Evolutionary conservation across 2,329 filamentous ascomycete genomes (phyloP), one percentile per base, ranked within the genome.

Genomic region (Penicillium sp.): DNA sequence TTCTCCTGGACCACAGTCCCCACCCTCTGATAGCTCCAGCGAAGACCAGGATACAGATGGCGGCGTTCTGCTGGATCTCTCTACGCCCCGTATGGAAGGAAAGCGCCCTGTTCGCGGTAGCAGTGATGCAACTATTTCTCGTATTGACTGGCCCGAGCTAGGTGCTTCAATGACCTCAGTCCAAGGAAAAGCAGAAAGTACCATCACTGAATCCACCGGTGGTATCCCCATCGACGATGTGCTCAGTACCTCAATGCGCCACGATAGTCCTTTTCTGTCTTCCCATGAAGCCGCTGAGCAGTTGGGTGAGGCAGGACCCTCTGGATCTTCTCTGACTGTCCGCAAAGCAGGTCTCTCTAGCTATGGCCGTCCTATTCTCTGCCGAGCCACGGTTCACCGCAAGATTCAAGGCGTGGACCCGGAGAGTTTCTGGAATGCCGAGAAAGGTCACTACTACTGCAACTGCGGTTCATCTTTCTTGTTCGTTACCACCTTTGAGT

Each of bases 41-140:
- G 65, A 84, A 81, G 61, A 67, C 75, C 31, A 71, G 84, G 38
- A 67, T 80, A 50, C 75, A 71, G 52, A 68, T 68, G 44, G 67
- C 61, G 54, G 54, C 9, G 54, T 53, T 31, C 14, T 22, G 4
- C 25, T 56, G 6, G 22, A 48, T 14, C 2, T 19, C 12, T 6
- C 30, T 6, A 26, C 22, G 9, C 30, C 31, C 7, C 28, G 25
- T 8, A 19, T 44, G 17, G 22, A 50, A 44, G 35, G 17, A 16
- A 41, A 26, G n/a, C 26, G 19, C 19, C 37, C 22, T n/a, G 25
- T 16, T 35, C 35, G 19, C 19, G 41, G 26, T 33, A 10, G 28
- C 14, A 6, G 16, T 3, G 28, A 12, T 16, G n/a, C 12, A 9
- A 19, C 9, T 14, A 10, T 9, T 17, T 19, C 36, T 36, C 16